phyloP scores from a whole-genome alignment of 257 asterid species.

The Solanum paucissectum region DNA sequence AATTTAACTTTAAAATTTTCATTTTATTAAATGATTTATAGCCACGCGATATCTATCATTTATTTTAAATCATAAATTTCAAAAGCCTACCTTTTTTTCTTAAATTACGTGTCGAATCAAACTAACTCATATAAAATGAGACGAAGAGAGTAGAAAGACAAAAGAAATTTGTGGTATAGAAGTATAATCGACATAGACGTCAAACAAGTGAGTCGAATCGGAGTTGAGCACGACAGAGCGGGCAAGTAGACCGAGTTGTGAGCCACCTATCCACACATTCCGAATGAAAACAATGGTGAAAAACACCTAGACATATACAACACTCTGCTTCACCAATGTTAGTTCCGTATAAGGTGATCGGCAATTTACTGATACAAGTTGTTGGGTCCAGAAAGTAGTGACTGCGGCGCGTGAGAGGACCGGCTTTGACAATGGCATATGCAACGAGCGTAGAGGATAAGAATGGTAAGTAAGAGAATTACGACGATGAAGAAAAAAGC shows the following conservation, averaged over 20 bases:
- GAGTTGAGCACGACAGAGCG: conserved; percentile 61
- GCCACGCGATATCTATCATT: no score
- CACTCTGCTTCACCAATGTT: neutral
- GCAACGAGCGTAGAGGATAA: conserved; percentile 53
- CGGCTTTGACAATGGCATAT: conserved; percentile 16
- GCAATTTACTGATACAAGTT: conserved; percentile 24
- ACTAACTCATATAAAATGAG: no score
- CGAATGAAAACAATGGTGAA: conserved; percentile 43
- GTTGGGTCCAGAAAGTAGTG: conserved; percentile 25
- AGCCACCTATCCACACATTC: conserved; percentile 75
- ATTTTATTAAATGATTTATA: no score
- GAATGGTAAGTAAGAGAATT: conserved; percentile 23
- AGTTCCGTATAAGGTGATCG: conserved; percentile 27
- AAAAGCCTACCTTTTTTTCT: accelerated
- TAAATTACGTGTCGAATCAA: accelerated
- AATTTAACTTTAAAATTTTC: no score
- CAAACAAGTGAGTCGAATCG: conserved; percentile 47
- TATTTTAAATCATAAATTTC: no score
- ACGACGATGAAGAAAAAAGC: conserved; percentile 50
- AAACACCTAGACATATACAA: conserved; percentile 40
- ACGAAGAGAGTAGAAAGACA: neutral
- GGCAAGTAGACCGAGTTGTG: conserved; percentile 58
- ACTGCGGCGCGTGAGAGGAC: conserved; percentile 13
- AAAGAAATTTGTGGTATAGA: neutral
- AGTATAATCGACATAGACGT: neutral